These are phyloP conservation scores for Phaeoacremonium minimum DNA, from an alignment of 2,329 filamentous ascomycete genomes.

Conservation along the genomic window DNA sequence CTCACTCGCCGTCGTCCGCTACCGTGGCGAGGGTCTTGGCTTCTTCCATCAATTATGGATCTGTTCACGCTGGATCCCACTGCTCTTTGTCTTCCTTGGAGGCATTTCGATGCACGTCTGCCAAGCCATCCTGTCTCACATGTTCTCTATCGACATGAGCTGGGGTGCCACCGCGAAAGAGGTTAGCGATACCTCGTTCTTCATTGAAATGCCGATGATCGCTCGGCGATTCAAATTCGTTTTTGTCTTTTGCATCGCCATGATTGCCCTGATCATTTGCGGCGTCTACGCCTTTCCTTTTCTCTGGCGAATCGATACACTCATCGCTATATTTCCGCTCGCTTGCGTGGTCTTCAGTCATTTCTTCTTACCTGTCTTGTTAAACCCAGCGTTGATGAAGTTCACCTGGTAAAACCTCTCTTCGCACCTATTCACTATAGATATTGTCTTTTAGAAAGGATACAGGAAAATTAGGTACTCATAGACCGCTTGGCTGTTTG, in stretches of 20 bases:
- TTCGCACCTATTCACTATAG: background rate
- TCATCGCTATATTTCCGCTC: conserved; percentile 4
- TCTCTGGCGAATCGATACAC: conserved; percentile 6
- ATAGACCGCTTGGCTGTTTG: background rate
- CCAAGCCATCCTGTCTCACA: conserved; percentile 74
- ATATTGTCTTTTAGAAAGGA: background rate
- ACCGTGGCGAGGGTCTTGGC: conserved; percentile 61
- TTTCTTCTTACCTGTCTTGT: conserved; percentile 1
- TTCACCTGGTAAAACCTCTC: conserved; percentile 3
- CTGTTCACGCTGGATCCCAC: conserved; percentile 69
- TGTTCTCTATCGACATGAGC: conserved; percentile 80
- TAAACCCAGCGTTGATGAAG: conserved; percentile 3
- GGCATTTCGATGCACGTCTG: conserved; percentile 76
- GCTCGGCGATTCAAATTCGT: conserved; percentile 20
- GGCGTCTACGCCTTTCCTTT: conserved; percentile 20
- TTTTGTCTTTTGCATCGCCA: conserved; percentile 19
- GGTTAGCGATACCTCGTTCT: conserved; percentile 75
- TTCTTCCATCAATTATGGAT: conserved; percentile 54
- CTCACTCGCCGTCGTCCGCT: conserved; percentile 67
- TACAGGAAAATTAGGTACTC: background rate
- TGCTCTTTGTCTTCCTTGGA: conserved; percentile 76
- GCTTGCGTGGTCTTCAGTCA: conserved; percentile 4
- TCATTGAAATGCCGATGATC: conserved; percentile 79
- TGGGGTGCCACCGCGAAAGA: conserved; percentile 86
- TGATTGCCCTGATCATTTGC: conserved; percentile 21